Conservation (phyloP, 2,329 filamentous ascomycete species). For the Trichoderma sp. region DNA sequence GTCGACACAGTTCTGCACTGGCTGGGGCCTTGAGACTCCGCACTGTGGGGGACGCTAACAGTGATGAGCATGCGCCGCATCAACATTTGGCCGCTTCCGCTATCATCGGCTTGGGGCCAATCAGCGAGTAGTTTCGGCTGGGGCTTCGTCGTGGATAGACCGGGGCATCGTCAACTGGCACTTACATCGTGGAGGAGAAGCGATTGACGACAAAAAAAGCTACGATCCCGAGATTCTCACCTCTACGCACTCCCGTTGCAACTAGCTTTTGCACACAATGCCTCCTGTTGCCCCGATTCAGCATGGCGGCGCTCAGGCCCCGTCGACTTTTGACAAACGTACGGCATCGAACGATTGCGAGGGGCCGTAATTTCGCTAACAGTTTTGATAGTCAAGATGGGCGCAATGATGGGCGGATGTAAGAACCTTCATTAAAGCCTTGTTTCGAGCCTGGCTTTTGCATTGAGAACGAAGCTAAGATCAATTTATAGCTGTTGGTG, state of each 20-base stretch:
- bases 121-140: constrained; percentile 28
- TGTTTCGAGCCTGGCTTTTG: not conserved
- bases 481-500: constrained; percentile 73
- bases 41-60: constrained; percentile 37
- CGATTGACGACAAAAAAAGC: constrained; percentile 7
- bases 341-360: constrained; percentile 33
- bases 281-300: constrained; percentile 48
- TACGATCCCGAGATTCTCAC: constrained; percentile 1
- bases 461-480: constrained; percentile 39
- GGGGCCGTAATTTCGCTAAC: constrained; percentile 32
- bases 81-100: constrained; percentile 38
- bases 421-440: constrained; percentile 50
- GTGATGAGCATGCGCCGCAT: constrained; percentile 30
- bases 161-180: not conserved
- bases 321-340: constrained; percentile 61
- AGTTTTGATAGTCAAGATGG: constrained; percentile 72
- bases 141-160: not conserved
- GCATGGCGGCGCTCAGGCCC: constrained; percentile 49
- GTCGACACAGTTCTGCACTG: constrained; percentile 35
- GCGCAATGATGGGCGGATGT: constrained; percentile 98
- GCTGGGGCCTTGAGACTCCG: not conserved
- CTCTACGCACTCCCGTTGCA: not conserved
- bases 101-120: constrained; percentile 33
- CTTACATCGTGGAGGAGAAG: not conserved
- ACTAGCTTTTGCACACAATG: constrained; percentile 37